These are phyloP conservation scores for Trametes maxima DNA, from an alignment of 768 basidiomycete species.

Conservation along the genomic window DNA sequence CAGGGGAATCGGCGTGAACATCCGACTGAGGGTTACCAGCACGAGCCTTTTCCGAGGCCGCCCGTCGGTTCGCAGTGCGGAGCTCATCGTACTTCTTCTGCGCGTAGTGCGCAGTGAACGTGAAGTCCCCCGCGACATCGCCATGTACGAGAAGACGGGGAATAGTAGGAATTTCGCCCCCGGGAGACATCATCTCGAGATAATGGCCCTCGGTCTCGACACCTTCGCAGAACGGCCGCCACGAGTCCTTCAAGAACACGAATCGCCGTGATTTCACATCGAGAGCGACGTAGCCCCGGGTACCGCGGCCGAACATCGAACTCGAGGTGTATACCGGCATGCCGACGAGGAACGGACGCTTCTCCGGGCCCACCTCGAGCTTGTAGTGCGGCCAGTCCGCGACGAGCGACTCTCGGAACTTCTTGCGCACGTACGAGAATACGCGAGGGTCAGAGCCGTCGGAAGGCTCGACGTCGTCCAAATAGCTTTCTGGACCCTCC, in stretches of 20 bases:
- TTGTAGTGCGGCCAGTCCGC: background rate
- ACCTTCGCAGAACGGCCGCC: constrained; percentile 3
- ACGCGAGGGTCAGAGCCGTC: background rate
- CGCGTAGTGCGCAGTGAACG: background rate
- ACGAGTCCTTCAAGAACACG: constrained; percentile 21
- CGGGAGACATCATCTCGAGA: background rate
- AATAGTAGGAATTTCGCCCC: background rate
- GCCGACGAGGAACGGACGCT: background rate
- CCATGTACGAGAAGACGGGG: constrained; percentile 8
- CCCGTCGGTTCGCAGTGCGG: background rate
- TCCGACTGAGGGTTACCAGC: too few species aligned
- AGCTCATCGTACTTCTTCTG: background rate
- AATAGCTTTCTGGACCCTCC: background rate
- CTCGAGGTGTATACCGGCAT: background rate
- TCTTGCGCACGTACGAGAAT: background rate
- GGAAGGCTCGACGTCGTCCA: background rate
- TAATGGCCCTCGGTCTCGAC: constrained; percentile 2
- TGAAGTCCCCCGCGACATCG: background rate
- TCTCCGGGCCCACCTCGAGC: background rate
- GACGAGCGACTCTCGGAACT: background rate
- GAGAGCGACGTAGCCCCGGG: constrained; percentile 17
- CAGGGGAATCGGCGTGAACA: background rate
- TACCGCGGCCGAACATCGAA: constrained; percentile 1
- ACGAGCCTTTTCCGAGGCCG: too few species aligned
- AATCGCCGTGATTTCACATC: constrained; percentile 10